A percentile compares a stretch with the other conserved stretches of the same genome.
These are phyloP conservation scores for Solanum verrucosum DNA, from an alignment of 257 asterid species.

Conservation along the genomic window DNA sequence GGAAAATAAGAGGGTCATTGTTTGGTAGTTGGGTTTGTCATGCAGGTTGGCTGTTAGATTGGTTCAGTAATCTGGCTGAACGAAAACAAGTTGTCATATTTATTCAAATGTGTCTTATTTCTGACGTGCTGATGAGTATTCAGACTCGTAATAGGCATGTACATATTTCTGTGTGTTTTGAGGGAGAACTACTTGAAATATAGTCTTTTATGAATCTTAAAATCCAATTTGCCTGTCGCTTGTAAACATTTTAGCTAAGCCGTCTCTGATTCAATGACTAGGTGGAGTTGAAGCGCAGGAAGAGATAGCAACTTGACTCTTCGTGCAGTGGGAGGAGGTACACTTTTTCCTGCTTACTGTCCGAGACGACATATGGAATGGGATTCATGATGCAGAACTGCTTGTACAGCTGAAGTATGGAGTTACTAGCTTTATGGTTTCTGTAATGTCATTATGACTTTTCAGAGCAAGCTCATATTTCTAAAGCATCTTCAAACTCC, in stretches of 20 bases:
- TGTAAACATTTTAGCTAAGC: neutral
- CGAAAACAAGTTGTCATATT: neutral
- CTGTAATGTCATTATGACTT: neutral
- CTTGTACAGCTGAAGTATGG: neutral
- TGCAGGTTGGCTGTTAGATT: neutral
- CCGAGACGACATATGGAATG: neutral
- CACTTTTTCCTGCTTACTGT: slow-evolving; percentile 21
- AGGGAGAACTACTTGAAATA: neutral
- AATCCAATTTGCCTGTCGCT: neutral
- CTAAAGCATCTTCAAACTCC: neutral
- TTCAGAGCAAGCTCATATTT: neutral
- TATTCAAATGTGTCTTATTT: neutral
- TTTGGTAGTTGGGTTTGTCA: neutral
- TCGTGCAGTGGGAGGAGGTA: slow-evolving; percentile 15
- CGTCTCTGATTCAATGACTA: slow-evolving; percentile 4
- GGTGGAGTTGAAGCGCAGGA: slow-evolving; percentile 57
- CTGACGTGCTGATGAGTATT: neutral
- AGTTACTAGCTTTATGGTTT: neutral
- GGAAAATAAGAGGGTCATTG: neutral
- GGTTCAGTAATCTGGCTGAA: neutral
- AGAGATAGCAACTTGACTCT: slow-evolving; percentile 27
- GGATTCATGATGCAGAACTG: neutral
- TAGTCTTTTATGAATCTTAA: neutral
- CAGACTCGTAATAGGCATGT: neutral
- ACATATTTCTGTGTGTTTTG: neutral